Evolutionary conservation across 805 yeast genomes (phyloP).

Genomic region (Saccharomyces kudriavzevii): DNA sequence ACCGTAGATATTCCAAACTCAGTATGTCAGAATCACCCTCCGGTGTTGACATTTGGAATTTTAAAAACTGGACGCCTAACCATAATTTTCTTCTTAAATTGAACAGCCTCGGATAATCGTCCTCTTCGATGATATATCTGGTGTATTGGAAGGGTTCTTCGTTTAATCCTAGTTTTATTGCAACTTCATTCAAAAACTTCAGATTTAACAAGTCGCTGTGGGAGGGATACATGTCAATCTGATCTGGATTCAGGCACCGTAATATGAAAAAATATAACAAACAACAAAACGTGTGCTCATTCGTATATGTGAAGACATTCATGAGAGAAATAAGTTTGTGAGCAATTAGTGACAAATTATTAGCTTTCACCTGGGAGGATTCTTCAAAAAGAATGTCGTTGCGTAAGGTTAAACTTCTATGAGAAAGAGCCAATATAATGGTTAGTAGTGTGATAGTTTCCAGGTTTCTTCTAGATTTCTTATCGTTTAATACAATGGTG

Average conservation of each 20-base stretch:
- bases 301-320: constrained; percentile 8
- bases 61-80: constrained; percentile 8
- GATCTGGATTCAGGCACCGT: constrained; percentile 7
- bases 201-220: constrained; percentile 4
- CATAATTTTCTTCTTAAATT: constrained; percentile 7
- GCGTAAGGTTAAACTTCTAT: neutral
- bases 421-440: constrained; percentile 6
- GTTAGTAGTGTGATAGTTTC: constrained; percentile 8
- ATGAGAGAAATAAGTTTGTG: constrained; percentile 6
- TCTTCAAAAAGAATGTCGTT: neutral
- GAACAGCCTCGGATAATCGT: neutral
- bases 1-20: constrained; percentile 2
- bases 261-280: constrained; percentile 6
- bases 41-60: constrained; percentile 2
- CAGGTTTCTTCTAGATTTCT: constrained; percentile 8
- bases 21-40: constrained; percentile 6
- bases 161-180: constrained; percentile 7
- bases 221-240: constrained; percentile 4
- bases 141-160: constrained; percentile 7
- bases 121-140: constrained; percentile 1
- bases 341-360: neutral
- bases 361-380: neutral
- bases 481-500: constrained; percentile 5
- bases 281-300: constrained; percentile 8
- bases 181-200: constrained; percentile 4